Conservation (phyloP, 2,329 filamentous ascomycete species). For the Apiospora kogelbergensis region DNA sequence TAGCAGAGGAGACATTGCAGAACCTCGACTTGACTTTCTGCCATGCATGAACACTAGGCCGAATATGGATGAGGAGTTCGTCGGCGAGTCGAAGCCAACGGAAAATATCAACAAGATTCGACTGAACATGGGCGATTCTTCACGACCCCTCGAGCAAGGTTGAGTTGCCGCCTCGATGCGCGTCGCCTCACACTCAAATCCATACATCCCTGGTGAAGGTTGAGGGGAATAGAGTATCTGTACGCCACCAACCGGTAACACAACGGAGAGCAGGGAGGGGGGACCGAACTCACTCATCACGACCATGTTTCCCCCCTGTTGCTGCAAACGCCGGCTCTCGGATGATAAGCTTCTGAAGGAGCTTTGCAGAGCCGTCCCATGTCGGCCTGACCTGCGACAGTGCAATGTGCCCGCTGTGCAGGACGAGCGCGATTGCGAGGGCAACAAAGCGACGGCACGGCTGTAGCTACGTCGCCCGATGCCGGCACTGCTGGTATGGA, state of each 20-base stretch:
- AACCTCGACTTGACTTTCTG: neutral
- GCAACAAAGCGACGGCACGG: neutral
- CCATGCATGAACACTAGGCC: neutral
- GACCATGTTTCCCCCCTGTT: slow-evolving; percentile 1
- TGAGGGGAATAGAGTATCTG: neutral
- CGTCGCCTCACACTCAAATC: slow-evolving; percentile 8
- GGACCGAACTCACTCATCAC: neutral
- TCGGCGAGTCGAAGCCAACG: neutral
- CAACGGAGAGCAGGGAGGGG: neutral
- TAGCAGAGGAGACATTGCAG: neutral
- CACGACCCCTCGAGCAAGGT: neutral
- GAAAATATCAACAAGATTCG: neutral
- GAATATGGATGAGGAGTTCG: neutral
- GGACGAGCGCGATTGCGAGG: neutral
- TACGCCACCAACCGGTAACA: neutral
- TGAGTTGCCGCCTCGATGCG: slow-evolving; percentile 8
- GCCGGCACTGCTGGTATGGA: neutral
- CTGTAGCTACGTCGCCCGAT: neutral
- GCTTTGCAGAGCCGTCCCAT: neutral
- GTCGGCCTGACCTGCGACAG: neutral
- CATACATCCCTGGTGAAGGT: neutral
- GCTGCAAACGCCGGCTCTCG: neutral
- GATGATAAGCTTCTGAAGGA: slow-evolving; percentile 3
- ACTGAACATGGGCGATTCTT: neutral
- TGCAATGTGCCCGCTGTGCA: neutral